phyloP scores from a whole-genome alignment of 208 protist species.

The Leishmania gerbilli region DNA sequence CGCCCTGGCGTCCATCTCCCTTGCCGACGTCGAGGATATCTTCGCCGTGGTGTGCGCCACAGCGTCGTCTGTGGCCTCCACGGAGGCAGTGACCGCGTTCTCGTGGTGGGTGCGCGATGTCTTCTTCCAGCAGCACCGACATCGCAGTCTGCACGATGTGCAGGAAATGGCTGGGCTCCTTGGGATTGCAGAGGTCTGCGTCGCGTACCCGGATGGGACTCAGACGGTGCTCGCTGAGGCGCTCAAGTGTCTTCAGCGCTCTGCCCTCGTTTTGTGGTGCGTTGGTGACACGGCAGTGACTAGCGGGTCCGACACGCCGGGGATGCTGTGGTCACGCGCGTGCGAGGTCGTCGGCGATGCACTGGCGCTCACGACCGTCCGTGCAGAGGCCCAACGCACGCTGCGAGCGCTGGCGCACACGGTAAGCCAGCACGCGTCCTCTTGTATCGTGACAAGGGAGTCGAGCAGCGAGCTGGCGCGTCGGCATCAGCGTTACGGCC shows the following conservation, averaged over 20 bases:
- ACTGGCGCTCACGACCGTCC: constrained; percentile 21
- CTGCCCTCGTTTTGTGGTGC: constrained; percentile 24
- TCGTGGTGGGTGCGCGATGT: constrained; percentile 37
- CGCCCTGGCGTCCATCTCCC: constrained; percentile 10
- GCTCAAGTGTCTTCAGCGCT: constrained; percentile 40
- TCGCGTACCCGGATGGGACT: constrained; percentile 35
- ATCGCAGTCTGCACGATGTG: constrained; percentile 17
- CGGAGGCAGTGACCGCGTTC: constrained; percentile 23
- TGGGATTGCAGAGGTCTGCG: constrained; percentile 35
- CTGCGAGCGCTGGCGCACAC: constrained; percentile 12
- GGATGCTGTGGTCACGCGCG: constrained; percentile 38
- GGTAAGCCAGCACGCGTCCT: constrained; percentile 1
- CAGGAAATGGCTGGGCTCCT: constrained; percentile 25
- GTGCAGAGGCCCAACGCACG: constrained; percentile 30
- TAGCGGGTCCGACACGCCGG: not conserved
- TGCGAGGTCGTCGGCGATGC: constrained; percentile 37
- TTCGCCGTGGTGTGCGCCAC: constrained; percentile 32
- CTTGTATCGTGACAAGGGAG: not conserved
- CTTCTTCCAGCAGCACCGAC: constrained; percentile 14
- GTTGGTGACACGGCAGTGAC: constrained; percentile 1
- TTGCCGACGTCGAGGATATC: constrained; percentile 24
- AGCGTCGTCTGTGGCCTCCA: constrained; percentile 1
- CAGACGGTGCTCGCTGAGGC: constrained; percentile 45
- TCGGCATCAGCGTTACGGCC: constrained; percentile 24
- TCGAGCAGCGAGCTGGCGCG: constrained; percentile 1